phyloP scores from a whole-genome alignment of 169 alveolate species.

The Plasmodium gonderi region DNA sequence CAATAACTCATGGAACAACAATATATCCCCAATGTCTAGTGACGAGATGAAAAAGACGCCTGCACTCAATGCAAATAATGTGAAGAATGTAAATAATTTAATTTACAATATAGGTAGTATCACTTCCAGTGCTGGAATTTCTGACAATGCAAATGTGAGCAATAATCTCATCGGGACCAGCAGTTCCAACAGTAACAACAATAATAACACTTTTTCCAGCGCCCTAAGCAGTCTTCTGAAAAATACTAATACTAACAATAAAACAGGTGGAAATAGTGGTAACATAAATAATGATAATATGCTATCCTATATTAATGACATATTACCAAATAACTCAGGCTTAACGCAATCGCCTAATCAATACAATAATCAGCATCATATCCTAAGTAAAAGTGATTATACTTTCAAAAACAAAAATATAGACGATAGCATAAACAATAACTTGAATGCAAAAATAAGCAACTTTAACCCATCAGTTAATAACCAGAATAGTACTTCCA shows the following conservation, averaged over 20 bases:
- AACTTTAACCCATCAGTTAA: background rate
- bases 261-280: background rate
- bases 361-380: background rate
- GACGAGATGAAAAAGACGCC: conserved; percentile 20
- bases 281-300: conserved; percentile 42
- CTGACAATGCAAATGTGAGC: background rate
- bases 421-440: conserved; percentile 11
- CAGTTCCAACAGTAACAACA: background rate
- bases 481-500: background rate
- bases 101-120: background rate
- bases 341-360: background rate
- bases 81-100: conserved; percentile 22
- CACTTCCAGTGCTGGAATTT: background rate
- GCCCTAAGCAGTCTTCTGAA: conserved; percentile 9
- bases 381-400: conserved; percentile 4
- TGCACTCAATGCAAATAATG: conserved; percentile 3
- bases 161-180: background rate
- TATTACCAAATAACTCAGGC: conserved; percentile 34
- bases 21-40: conserved; percentile 12
- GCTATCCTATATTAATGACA: conserved; percentile 18
- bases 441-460: background rate
- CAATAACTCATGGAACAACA: conserved; percentile 1
- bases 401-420: conserved; percentile 27
- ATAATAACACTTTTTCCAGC: conserved; percentile 1
- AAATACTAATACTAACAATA: no score